Conservation (phyloP, 2,329 filamentous ascomycete genomes). For the Zymoseptoria ardabiliae region DNA sequence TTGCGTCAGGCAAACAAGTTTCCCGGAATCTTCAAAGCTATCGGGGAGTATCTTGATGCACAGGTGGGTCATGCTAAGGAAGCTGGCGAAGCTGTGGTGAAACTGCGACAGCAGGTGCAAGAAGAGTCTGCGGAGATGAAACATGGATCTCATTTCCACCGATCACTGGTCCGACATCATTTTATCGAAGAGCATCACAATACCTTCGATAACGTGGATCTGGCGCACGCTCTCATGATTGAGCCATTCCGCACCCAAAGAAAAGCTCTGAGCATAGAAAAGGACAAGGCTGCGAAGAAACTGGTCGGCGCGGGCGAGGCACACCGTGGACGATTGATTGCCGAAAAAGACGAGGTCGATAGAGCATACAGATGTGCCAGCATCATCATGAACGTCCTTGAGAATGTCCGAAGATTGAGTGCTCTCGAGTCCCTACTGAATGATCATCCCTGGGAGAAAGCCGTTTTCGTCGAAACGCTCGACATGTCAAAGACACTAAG, state of each 20-base stretch:
- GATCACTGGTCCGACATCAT: constrained; percentile 11
- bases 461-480: constrained; percentile 1
- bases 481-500: not conserved
- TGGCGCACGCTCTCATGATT: not conserved
- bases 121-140: not conserved
- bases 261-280: not conserved
- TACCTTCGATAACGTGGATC: not conserved
- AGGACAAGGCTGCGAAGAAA: not conserved
- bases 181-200: constrained; percentile 8
- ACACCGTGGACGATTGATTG: not conserved
- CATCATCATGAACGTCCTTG: not conserved
- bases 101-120: not conserved
- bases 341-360: not conserved
- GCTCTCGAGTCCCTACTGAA: constrained; percentile 5
- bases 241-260: not conserved
- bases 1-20: constrained; percentile 12
- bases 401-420: not conserved
- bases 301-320: not conserved
- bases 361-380: not conserved
- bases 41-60: constrained; percentile 10
- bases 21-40: constrained; percentile 4
- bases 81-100: not conserved
- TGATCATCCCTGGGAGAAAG: constrained; percentile 2
- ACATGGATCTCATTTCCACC: constrained; percentile 5
- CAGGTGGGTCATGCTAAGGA: constrained; percentile 5